Evolutionary conservation across 2,329 filamentous ascomycete genomes (phyloP), one percentile per base, ranked within the genome.

Genomic region (Penicillium fuscoglaucum): DNA sequence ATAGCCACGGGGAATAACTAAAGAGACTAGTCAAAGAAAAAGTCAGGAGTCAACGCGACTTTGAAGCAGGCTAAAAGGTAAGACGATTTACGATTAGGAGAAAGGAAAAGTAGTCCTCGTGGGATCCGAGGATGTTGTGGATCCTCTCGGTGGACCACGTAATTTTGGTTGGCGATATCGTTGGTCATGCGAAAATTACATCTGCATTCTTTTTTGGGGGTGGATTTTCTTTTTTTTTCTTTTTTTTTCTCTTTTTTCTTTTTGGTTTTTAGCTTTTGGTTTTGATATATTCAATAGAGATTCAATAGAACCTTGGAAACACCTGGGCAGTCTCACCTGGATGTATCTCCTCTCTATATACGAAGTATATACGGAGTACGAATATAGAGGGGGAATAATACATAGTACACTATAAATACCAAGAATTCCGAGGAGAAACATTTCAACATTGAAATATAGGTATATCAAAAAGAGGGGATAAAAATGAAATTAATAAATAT

Each of bases 51-150:
- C 52, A 59, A 61, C 62, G 64, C 66, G 58, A 58, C 68, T 58
- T 58, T 57, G 35, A 51, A 58, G 58, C 50, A 48, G 43, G 47
- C 68, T 72, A 74, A 72, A 72, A 72, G 67, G 65, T 64, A 50
- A 55, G 48, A 66, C 55, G 49, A 57, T 48, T 57, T 64, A 66
- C 55, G 49, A 57, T 57, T 57, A 52, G 55, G 60, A 40, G 57
- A 59, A 60, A 28, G 29, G 24, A n/a, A 47, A 52, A 19, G 40
- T 33, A 57, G 24, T 44, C 37, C 46, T 50, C 47, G 50, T 75
- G 73, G 71, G 70, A 72, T 74, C 71, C 72, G 73, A 74, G 70
- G 68, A 67, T 69, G 61, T 57, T 28, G 55, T 73, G 72, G 71
- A 71, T 61, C 66, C 63, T 61, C 41, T 17, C 2, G 52, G 60